Percentiles rank a stretch among this genome's conserved stretches.
Evolutionary conservation across 148 eudicot genomes (phyloP).

Genomic region (Fallopia convolvulus): DNA sequence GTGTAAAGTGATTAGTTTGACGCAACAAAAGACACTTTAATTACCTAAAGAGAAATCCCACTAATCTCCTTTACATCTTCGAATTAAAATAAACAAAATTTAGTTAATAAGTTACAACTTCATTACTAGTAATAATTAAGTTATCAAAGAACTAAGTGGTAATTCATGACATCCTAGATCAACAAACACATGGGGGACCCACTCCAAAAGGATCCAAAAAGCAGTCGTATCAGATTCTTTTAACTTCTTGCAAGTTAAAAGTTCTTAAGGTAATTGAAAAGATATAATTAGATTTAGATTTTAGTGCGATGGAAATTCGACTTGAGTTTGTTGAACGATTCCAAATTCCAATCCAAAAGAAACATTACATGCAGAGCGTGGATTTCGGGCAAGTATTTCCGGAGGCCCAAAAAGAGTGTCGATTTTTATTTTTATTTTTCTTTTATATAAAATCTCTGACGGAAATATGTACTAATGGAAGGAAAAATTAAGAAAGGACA

Average conservation of each 20-base stretch:
- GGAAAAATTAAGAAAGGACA: too few relatives aligned
- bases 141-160: not conserved
- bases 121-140: not conserved
- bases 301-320: not conserved
- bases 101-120: not conserved
- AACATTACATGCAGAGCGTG: not conserved
- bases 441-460: too few relatives aligned
- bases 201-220: not conserved
- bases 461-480: too few relatives aligned
- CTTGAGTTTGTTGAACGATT: not conserved
- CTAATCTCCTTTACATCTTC: not conserved
- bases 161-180: not conserved
- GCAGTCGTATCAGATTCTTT: not conserved
- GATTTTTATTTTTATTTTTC: too few relatives aligned
- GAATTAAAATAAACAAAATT: not conserved
- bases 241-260: not conserved
- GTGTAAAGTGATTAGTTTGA: not conserved
- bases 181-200: not conserved
- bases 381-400: too few relatives aligned
- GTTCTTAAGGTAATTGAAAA: not conserved
- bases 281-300: not conserved
- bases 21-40: not conserved
- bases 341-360: not conserved
- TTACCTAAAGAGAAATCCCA: not conserved
- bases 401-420: too few relatives aligned